Percentiles rank a stretch among this genome's conserved stretches.
These are phyloP conservation scores for Lactarius pseudohatsudake DNA, from an alignment of 768 basidiomycete species.

Conservation along the genomic window DNA sequence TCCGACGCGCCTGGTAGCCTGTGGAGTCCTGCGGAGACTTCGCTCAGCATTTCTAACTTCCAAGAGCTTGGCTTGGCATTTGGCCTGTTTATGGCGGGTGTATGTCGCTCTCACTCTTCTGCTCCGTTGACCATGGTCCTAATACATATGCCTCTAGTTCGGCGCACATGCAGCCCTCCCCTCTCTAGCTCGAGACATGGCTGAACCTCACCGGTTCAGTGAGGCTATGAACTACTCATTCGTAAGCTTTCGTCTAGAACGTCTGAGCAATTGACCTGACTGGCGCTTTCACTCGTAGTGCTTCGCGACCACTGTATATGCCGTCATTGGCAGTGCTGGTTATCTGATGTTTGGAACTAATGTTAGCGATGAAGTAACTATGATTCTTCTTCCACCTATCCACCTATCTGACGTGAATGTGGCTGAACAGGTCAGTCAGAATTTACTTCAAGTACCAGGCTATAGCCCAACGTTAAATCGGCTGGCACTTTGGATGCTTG, in stretches of 20 bases:
- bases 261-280: constrained; percentile 21
- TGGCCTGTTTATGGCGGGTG: constrained; percentile 91
- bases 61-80: constrained; percentile 74
- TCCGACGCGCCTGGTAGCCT: constrained; percentile 75
- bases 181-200: constrained; percentile 87
- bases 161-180: constrained; percentile 93
- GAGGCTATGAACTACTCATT: constrained; percentile 86
- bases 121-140: neutral
- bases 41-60: constrained; percentile 50
- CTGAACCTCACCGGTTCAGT: constrained; percentile 75
- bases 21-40: constrained; percentile 71
- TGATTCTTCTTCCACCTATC: constrained; percentile 12
- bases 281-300: neutral
- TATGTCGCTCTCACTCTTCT: constrained; percentile 38
- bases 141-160: constrained; percentile 48
- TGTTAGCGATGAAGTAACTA: constrained; percentile 76
- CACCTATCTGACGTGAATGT: constrained; percentile 4
- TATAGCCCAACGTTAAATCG: constrained; percentile 73
- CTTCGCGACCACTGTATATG: constrained; percentile 33
- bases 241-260: constrained; percentile 42
- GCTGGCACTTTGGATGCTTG: constrained; percentile 83
- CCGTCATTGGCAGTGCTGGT: constrained; percentile 71
- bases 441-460: constrained; percentile 69
- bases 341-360: constrained; percentile 87
- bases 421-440: constrained; percentile 66